phyloP scores from a whole-genome alignment of 2,329 filamentous ascomycete species.

The Nemania sp. region DNA sequence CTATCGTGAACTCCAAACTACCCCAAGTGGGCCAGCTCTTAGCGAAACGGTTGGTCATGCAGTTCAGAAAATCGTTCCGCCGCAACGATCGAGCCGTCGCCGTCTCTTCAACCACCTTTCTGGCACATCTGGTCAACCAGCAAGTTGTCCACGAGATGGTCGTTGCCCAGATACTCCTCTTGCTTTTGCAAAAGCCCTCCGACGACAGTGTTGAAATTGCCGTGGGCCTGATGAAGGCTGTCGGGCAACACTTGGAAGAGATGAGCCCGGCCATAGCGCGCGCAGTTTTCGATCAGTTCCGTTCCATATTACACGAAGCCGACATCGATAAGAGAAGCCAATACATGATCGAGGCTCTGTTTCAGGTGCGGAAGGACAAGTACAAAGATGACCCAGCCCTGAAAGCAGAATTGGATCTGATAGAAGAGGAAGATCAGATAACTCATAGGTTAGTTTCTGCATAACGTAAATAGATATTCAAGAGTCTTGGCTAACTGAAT shows the following conservation, averaged over 20 bases:
- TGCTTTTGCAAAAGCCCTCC: constrained; percentile 93
- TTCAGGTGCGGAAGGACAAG: constrained; percentile 92
- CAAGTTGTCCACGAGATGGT: constrained; percentile 95
- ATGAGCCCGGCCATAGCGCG: constrained; percentile 89
- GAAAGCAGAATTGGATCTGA: constrained; percentile 89
- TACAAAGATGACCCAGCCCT: constrained; percentile 94
- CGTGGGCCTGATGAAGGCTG: constrained; percentile 87
- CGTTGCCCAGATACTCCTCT: constrained; percentile 85
- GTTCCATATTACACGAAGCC: constrained; percentile 92
- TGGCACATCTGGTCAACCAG: constrained; percentile 94
- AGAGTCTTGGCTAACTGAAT: too few relatives aligned
- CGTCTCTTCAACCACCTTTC: constrained; percentile 87
- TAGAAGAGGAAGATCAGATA: constrained; percentile 98
- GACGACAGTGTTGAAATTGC: constrained; percentile 98
- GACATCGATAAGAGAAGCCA: constrained; percentile 98
- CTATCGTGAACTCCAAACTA: constrained; percentile 96
- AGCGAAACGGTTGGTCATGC: constrained; percentile 80
- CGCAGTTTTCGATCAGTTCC: constrained; percentile 93
- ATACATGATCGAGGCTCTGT: constrained; percentile 98
- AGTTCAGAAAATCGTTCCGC: constrained; percentile 94
- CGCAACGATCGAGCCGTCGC: constrained; percentile 97
- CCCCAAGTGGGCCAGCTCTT: constrained; percentile 92
- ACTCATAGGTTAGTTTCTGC: constrained; percentile 86
- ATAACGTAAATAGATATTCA: too few relatives aligned
- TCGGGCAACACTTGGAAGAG: constrained; percentile 91